Conservation (phyloP, 441 rosid genomes). For the Arabidopsis lyrata region DNA sequence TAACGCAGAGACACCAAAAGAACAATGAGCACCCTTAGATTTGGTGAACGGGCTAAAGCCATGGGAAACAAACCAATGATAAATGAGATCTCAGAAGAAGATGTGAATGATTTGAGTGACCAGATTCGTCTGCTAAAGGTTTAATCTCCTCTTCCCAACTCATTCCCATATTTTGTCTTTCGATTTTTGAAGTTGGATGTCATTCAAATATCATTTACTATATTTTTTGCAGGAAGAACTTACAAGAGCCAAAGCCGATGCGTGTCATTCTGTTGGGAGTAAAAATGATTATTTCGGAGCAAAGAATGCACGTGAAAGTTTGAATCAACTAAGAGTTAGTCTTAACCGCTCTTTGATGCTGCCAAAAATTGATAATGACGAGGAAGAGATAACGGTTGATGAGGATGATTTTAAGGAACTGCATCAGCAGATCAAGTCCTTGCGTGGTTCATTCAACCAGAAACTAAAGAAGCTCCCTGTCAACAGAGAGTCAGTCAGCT, state of each 20-base stretch:
- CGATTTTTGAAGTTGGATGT: conserved; percentile 18
- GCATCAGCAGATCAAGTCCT: conserved; percentile 66
- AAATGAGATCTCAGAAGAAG: conserved; percentile 94
- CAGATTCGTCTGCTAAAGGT: conserved; percentile 95
- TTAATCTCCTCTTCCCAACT: conserved; percentile 16
- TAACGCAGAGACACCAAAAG: conserved; percentile 70
- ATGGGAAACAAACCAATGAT: conserved; percentile 76
- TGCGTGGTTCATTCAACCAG: conserved; percentile 59
- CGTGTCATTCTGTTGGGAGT: conserved; percentile 51
- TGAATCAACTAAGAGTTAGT: conserved; percentile 89
- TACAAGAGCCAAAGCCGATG: conserved; percentile 77
- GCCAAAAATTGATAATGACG: conserved; percentile 61
- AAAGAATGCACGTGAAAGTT: conserved; percentile 72
- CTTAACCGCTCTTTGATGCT: conserved; percentile 89
- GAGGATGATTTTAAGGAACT: conserved; percentile 80
- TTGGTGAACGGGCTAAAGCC: conserved; percentile 75
- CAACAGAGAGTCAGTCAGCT: conserved; percentile 58
- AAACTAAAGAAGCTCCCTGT: conserved; percentile 55
- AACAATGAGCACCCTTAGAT: conserved; percentile 81
- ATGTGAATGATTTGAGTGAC: conserved; percentile 92
- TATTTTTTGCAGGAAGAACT: conserved; percentile 81
- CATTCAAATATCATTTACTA: conserved; percentile 31
- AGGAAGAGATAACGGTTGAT: conserved; percentile 65
- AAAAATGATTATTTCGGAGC: conserved; percentile 55
- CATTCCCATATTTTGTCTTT: conserved; percentile 23